Conservation (phyloP, 2,329 filamentous ascomycete species). For the Dryadomyces sulphureus region DNA sequence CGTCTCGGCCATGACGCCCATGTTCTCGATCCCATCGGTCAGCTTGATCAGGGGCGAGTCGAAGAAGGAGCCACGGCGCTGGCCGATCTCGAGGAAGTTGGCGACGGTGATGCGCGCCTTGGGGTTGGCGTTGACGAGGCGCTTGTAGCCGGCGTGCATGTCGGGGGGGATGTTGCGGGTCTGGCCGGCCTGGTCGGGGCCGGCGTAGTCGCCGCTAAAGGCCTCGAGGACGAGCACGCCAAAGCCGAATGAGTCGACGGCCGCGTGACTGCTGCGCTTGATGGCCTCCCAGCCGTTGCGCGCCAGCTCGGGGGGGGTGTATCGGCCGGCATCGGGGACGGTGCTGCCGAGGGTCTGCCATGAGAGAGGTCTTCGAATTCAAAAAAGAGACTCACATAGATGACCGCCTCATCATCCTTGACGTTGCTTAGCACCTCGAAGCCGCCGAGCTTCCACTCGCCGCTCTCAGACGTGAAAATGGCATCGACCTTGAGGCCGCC, state of each 20-base stretch:
- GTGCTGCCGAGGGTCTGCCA: conserved; percentile 68
- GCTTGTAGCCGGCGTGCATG: conserved; percentile 87
- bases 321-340: conserved; percentile 70
- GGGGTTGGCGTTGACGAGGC: conserved; percentile 75
- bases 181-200: conserved; percentile 66
- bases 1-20: conserved; percentile 72
- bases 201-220: conserved; percentile 72
- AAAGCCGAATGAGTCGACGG: conserved; percentile 77
- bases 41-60: conserved; percentile 84
- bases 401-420: conserved; percentile 87
- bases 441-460: conserved; percentile 92
- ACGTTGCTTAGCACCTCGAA: conserved; percentile 90
- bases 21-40: conserved; percentile 81
- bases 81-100: conserved; percentile 82
- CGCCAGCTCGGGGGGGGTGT: conserved; percentile 74
- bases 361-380: neutral
- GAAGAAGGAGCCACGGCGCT: conserved; percentile 71
- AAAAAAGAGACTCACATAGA: conserved; percentile 45
- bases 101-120: conserved; percentile 74
- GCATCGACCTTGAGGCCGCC: conserved; percentile 75
- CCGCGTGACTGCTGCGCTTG: conserved; percentile 65
- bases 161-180: conserved; percentile 72
- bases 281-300: conserved; percentile 85
- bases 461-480: conserved; percentile 86
- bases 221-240: conserved; percentile 77